Base-by-base conservation (phyloP, 202 grass and related monocot species). In the Setaria italica region DNA sequence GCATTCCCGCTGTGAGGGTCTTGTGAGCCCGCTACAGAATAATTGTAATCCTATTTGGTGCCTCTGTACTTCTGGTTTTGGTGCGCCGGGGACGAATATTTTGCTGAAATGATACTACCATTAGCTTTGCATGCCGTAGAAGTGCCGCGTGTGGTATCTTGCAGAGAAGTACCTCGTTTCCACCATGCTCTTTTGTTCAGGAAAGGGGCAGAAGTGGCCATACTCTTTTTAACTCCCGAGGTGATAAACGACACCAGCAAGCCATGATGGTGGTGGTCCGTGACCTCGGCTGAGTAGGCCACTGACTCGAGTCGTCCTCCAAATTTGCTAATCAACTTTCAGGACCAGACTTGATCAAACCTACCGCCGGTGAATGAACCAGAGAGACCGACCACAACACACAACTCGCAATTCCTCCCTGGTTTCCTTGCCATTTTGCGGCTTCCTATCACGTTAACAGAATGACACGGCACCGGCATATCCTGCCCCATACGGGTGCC, bases 21-120 rank as follows among this genome's bases (percentile, higher is more conserved):
- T 30, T 60, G 57, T 54, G 80, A 77, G 20, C 43, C 69, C 75
- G 20, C 81, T 87, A 84, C 80, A 92, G 34, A 90, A 92, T 92
- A 92, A 92, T 78, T 85, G 86, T 87, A 76, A 80, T 75, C 34
- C 25, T 25, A 56, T 77, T 77, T 12, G 78, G 87, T 46, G 71
- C 89, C 45, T 81, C 70, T 76, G 47, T 84, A 88, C 85, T 88
- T 37, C 21, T 81, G 55, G 81, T 82, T 84, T 80, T 88, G 63
- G n/a, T 51, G 81, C 75, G 41, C 89, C 81, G 82, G 63, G 46
- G 70, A 66, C 64, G 70, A 87, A 58, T 78, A 80, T 72, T 77
- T 82, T 73, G 85, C 41, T 77, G 32, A 37, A 50, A 72, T 88
- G 65, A 50, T 78, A 79, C 30, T 76, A 70, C 74, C 74, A 39